Conservation (phyloP, 352 stramenopile genomes). For the Hyaloperonospora arabidopsidis region DNA sequence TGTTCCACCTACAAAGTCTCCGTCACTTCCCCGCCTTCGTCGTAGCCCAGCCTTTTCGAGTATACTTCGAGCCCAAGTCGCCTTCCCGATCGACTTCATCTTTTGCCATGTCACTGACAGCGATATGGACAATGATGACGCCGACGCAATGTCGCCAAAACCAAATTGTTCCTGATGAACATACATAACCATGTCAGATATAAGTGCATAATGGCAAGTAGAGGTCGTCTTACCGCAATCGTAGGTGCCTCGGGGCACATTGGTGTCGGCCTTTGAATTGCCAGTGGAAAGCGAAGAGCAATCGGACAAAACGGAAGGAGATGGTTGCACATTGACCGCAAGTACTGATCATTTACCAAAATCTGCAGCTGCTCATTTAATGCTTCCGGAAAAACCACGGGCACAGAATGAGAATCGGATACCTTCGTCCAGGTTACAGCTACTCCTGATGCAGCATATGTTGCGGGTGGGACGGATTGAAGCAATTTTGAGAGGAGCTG, state of each 20-base stretch:
- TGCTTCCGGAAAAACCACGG: conserved; percentile 48
- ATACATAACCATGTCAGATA: neutral
- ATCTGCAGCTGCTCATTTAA: conserved; percentile 48
- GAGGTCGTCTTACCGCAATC: conserved; percentile 26
- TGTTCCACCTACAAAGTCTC: conserved; percentile 1
- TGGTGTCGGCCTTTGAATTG: conserved; percentile 30
- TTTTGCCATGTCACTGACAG: conserved; percentile 53
- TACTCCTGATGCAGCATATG: conserved; percentile 41
- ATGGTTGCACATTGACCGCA: conserved; percentile 38
- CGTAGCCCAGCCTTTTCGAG: conserved; percentile 46
- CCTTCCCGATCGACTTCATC: conserved; percentile 44
- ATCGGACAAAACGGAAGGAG: conserved; percentile 37
- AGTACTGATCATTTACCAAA: conserved; percentile 39
- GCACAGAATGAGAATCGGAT: conserved; percentile 53
- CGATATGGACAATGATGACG: conserved; percentile 37
- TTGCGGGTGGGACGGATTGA: conserved; percentile 40
- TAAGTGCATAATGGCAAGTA: neutral
- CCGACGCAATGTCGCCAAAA: conserved; percentile 63
- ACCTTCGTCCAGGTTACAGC: conserved; percentile 65
- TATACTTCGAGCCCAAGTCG: conserved; percentile 47
- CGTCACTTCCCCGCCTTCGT: conserved; percentile 15
- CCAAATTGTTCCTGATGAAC: conserved; percentile 52
- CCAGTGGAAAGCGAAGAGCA: conserved; percentile 31
- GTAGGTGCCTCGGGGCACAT: conserved; percentile 48
- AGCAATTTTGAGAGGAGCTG: conserved; percentile 40